These are phyloP conservation scores for Leccinum fibrillosum DNA, from an alignment of 768 basidiomycete genomes.

Conservation along the genomic window DNA sequence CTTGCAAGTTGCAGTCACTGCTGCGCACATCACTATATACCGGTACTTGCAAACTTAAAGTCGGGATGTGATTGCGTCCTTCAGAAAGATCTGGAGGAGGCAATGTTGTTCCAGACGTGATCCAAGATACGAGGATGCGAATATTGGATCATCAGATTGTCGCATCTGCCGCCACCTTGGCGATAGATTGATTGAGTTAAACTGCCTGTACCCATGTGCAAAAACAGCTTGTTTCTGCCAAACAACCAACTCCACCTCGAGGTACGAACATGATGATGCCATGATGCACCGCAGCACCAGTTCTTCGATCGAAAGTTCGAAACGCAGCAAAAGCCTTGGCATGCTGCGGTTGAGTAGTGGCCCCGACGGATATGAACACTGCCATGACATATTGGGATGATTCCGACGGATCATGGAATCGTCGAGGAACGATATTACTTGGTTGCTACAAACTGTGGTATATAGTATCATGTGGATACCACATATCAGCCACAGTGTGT, in stretches of 20 bases:
- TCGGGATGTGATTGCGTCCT: not conserved
- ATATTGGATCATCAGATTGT: not conserved
- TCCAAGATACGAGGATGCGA: not conserved
- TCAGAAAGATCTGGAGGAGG: not conserved
- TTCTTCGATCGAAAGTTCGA: not conserved
- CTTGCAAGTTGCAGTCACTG: not conserved
- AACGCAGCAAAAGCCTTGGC: not conserved
- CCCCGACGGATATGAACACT: not conserved
- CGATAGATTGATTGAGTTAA: not conserved
- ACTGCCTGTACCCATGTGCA: not conserved
- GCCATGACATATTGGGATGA: not conserved
- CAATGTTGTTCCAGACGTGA: not conserved
- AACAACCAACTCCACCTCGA: not conserved
- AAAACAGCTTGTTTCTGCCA: not conserved
- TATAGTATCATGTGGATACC: not conserved
- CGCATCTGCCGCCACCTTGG: too few species aligned
- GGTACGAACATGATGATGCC: not conserved
- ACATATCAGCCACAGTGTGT: not conserved
- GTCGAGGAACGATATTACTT: not conserved
- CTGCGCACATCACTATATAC: not conserved
- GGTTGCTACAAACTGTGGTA: not conserved
- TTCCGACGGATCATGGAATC: not conserved
- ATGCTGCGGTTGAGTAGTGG: not conserved
- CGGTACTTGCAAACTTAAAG: not conserved
- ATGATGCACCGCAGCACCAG: not conserved